A percentile compares a stretch with the other conserved stretches of the same genome.
Conservation (phyloP, 192 early-diverging fungal genomes). For the Coemansia guatemalensis region DNA sequence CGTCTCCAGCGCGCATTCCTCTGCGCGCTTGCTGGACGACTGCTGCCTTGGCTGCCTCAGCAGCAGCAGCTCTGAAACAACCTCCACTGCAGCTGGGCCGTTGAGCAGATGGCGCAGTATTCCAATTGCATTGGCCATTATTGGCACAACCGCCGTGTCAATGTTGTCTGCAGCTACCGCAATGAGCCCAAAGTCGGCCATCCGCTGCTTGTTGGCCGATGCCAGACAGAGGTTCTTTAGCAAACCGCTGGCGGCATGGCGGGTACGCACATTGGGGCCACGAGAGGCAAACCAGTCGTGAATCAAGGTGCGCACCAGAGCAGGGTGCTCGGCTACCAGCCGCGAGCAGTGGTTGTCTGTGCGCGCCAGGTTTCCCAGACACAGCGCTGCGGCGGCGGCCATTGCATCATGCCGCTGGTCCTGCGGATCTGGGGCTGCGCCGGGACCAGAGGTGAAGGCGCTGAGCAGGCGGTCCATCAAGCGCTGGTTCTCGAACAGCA, state of each 20-base stretch:
- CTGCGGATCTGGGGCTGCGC: not conserved
- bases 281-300: constrained; percentile 54
- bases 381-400: constrained; percentile 58
- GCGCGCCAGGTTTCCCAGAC: constrained; percentile 71
- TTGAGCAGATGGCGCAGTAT: constrained; percentile 38
- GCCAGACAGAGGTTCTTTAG: constrained; percentile 70
- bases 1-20: constrained; percentile 13
- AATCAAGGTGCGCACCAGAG: constrained; percentile 57
- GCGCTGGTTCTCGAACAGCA: constrained; percentile 26
- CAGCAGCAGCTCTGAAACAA: constrained; percentile 10
- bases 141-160: constrained; percentile 41
- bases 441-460: constrained; percentile 15
- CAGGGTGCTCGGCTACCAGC: constrained; percentile 58
- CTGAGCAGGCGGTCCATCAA: constrained; percentile 19
- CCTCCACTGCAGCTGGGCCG: not conserved
- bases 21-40: not conserved
- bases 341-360: constrained; percentile 65
- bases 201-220: constrained; percentile 12
- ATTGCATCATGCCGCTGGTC: constrained; percentile 13
- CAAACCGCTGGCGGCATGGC: constrained; percentile 64
- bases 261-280: constrained; percentile 36
- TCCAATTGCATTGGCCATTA: constrained; percentile 47
- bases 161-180: constrained; percentile 16
- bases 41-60: not conserved
- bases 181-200: constrained; percentile 27